phyloP scores from a whole-genome alignment of 2,329 filamentous ascomycete genomes.

The Penicillium griseofulvum region DNA sequence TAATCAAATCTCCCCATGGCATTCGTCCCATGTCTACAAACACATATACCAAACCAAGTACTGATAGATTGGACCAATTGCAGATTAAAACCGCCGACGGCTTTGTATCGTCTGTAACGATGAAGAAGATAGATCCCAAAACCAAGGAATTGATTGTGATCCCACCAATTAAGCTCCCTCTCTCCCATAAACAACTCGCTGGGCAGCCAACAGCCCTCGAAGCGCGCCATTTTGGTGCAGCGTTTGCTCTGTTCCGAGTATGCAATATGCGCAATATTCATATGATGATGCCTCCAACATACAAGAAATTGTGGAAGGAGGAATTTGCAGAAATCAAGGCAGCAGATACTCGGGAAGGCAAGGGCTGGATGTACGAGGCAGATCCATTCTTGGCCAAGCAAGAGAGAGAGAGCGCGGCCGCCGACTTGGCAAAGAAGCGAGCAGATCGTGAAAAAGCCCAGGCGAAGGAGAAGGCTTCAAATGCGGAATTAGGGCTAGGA shows the following conservation, averaged over 20 bases:
- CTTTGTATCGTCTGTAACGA: slow-evolving; percentile 75
- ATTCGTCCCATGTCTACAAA: not conserved
- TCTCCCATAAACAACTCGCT: slow-evolving; percentile 71
- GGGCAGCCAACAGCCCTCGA: slow-evolving; percentile 78
- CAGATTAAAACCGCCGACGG: slow-evolving; percentile 68
- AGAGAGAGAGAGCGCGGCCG: slow-evolving; percentile 76
- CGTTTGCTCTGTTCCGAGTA: slow-evolving; percentile 85
- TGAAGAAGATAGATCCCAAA: slow-evolving; percentile 72
- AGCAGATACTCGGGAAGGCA: slow-evolving; percentile 72
- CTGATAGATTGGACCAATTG: slow-evolving; percentile 15
- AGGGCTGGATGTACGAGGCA: slow-evolving; percentile 88
- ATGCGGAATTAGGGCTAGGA: slow-evolving; percentile 53
- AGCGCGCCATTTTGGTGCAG: slow-evolving; percentile 88
- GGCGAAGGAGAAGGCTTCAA: slow-evolving; percentile 65
- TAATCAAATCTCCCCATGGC: slow-evolving; percentile 32
- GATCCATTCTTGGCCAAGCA: slow-evolving; percentile 83
- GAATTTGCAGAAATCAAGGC: slow-evolving; percentile 81
- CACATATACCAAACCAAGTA: not conserved
- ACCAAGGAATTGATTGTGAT: slow-evolving; percentile 73
- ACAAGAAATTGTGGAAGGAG: slow-evolving; percentile 84
- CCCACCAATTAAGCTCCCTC: slow-evolving; percentile 78
- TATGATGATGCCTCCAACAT: slow-evolving; percentile 87
- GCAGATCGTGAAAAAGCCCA: slow-evolving; percentile 63
- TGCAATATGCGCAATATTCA: slow-evolving; percentile 96
- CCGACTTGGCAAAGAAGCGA: slow-evolving; percentile 73